Evolutionary conservation across 495 filamentous ascomycete species (phyloP), one percentile per base, ranked within the genome.

Genomic region (Aspergillus egyptiacus): DNA sequence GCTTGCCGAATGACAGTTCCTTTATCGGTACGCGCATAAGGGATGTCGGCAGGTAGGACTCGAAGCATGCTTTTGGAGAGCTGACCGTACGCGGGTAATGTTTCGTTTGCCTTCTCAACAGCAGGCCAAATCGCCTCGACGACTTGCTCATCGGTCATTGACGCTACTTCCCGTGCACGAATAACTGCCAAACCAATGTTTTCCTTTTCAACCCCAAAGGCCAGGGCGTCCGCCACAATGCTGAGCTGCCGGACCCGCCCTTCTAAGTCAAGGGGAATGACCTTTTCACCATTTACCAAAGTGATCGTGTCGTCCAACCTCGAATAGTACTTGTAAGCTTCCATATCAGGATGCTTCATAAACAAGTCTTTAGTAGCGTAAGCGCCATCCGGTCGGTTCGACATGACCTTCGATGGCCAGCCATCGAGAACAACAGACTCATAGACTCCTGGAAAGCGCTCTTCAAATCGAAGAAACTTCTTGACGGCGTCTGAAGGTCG

Each of bases 281-380:
- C 83, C 47, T 87, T 86, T 63, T 84, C 82, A 0, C 82, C 82
- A 11, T 82, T 87, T 13, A 79, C 64, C 4, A 87, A 65, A 0
- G 75, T 80, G 32, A 85, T 67, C 20, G 81, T 77, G 17, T 80
- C 73, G 47, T 85, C 82, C 1, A 77, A 67, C 33, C 82, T 67
- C 19, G 71, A 74, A 41, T 80, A 71, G 56, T 85, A 84, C 46
- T 71, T 73, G 69, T 80, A 86, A 10, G 76, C 75, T 39, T 76
- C 68, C 28, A 58, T 52, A 10, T 75, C 78, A 0, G 59, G 59
- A 57, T 83, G 83, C 43, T 65, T 68, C 51, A 58, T 67, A 58
- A 83, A 84, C 36, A 82, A 30, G 46, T 70, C 67, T 10, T 66
- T 62, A 3, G 65, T 70, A 15, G 65, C 53, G 36, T 68, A 70